phyloP scores from a whole-genome alignment of 1,284 basidiomycete species.

The Stygiomarasmius scandens region DNA sequence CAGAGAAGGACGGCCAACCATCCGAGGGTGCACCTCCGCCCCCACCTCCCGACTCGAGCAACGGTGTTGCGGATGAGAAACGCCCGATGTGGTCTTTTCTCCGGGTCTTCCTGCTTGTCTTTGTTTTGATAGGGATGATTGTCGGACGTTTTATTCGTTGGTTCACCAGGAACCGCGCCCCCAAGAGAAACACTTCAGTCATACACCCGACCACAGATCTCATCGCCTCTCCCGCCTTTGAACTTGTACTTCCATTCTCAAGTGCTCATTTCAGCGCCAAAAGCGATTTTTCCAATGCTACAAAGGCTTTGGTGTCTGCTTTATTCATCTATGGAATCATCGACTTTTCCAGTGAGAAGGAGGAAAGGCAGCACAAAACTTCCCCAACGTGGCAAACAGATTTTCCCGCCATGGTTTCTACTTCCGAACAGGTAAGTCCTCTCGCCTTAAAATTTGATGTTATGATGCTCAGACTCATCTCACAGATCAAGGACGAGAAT shows the following conservation, averaged over 20 bases:
- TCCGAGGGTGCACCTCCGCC: background rate
- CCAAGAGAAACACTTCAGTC: background rate
- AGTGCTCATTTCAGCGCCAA: background rate
- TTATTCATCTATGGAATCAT: background rate
- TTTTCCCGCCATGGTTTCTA: background rate
- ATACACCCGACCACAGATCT: background rate
- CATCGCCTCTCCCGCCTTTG: background rate
- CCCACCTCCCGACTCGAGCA: background rate
- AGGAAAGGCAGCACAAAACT: background rate
- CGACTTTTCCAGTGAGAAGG: background rate
- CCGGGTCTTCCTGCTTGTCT: background rate
- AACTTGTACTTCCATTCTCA: background rate
- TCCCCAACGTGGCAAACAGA: background rate
- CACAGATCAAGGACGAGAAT: too few relatives aligned
- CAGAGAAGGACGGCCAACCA: background rate
- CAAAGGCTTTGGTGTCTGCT: background rate
- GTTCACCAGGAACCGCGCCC: background rate
- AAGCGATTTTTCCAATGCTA: background rate
- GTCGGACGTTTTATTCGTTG: background rate
- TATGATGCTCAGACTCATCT: too few relatives aligned
- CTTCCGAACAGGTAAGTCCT: background rate
- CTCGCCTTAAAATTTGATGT: too few relatives aligned
- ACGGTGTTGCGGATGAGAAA: background rate
- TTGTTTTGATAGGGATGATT: background rate
- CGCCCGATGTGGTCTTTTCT: background rate